Base-by-base conservation (phyloP, 164 flowering plant species). In the Tetracentron sinense region DNA sequence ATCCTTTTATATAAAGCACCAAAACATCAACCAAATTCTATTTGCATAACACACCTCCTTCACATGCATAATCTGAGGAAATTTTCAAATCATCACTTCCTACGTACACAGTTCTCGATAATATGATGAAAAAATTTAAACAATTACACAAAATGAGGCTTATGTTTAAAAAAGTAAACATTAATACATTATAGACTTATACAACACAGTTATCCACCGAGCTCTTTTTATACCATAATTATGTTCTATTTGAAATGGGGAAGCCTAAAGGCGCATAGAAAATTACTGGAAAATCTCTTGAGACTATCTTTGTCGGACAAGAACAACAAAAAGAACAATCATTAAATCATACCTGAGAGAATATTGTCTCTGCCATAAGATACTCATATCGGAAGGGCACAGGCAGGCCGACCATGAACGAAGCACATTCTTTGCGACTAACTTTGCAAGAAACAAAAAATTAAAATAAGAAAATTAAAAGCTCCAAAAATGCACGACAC, bases 391-490 rank as follows among this genome's bases (percentile, higher is more conserved):
- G 79, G 66, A 95, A 95, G 14, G 99, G 90, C 46, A 95, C 99
- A 23, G 97, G 99, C 58, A 95, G 81, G 59, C 92, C 85, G 48
- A 76, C 99, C 97, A 95, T 83, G 81, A 62, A 85, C 3, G 88
- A 76, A 62, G 97, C 96, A 78, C 99, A 92, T 83, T 95, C 99
- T 79, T 91, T 95, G 76, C 99, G 99, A 82, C 99, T 94, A 83
- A 83, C 93, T 86, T 90, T 88, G 87, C 96, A 85, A 50, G 70
- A 87, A 84, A 28, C 76, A 59, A 76, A 73, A 72, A 22, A 75
- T 21, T 69, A 20, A 50, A 70, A 67, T 70, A 72, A 75, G 69
- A 66, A 70, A 50, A 30, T 49, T 46, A 44, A 52, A 31, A 49
- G 21, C 31, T 15, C 29, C 35, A 46, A 28, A 10, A 21, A 29